Evolutionary conservation across 2,329 filamentous ascomycete species (phyloP), one percentile per base, ranked within the genome.

Genomic region (Kalmusia sp.): DNA sequence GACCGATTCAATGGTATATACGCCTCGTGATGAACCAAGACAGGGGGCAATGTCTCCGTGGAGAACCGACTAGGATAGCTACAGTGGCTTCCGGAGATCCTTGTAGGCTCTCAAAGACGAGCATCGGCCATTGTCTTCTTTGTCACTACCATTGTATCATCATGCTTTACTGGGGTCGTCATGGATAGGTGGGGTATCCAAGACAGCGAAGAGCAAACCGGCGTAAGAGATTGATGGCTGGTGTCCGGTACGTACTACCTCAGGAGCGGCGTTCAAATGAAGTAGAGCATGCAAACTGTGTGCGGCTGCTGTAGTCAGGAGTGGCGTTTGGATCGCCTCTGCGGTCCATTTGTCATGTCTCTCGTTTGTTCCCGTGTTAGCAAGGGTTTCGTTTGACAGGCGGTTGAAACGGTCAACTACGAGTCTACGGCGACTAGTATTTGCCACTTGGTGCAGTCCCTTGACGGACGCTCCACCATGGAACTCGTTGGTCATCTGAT

Each of bases 401-500:
- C 56, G 49, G 54, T 64, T 59, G 48, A 57, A 59, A 66, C 51
- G 48, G 47, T 61, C 52, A 50, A 64, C 52, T 52, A 58, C 54
- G 54, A 54, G 55, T 34, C 46, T 21, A 45, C 56, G 50, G 50
- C 52, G 49, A 47, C 55, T 54, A 50, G 55, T 45, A 52, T 61
- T 51, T 39, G 59, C 52, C 33, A 33, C 65, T 65, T 63, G 65
- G 60, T 61, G 57, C 51, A 56, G 51, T 59, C 59, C 59, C 62
- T 59, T 61, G 43, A 50, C 58, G 48, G 51, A 49, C 55, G 58
- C 55, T 34, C n/a, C 38, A 28, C 43, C 39, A 61, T 63, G 52
- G 52, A 56, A 47, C 54, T 53, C 22, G 52, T 51, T 62, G 65
- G 66, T 72, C 70, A 72, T 67, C 66, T 71, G 70, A 72, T 64